These are phyloP conservation scores for Crithidia fasciculata DNA, from an alignment of 208 protist species.

Conservation along the genomic window DNA sequence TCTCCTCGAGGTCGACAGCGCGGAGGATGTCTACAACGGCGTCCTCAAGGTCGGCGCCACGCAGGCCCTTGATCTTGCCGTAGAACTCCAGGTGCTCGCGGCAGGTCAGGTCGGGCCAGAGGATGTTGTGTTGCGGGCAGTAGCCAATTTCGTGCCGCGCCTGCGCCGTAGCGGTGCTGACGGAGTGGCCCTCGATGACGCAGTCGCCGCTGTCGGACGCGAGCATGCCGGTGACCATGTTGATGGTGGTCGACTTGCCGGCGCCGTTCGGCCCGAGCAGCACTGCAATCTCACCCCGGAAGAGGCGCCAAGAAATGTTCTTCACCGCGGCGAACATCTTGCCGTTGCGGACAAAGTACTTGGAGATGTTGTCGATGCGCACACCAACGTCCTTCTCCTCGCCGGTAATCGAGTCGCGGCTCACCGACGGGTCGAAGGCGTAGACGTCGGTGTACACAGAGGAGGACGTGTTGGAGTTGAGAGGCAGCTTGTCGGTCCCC, in stretches of 20 bases:
- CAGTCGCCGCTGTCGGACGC: slow-evolving; percentile 67
- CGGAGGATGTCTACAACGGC: slow-evolving; percentile 42
- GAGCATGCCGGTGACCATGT: slow-evolving; percentile 87
- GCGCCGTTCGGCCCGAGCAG: slow-evolving; percentile 82
- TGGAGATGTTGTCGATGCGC: slow-evolving; percentile 31
- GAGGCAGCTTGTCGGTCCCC: neutral
- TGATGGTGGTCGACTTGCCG: slow-evolving; percentile 81
- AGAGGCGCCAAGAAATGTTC: slow-evolving; percentile 62
- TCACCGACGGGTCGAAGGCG: slow-evolving; percentile 25
- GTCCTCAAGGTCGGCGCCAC: slow-evolving; percentile 45
- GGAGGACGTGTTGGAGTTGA: slow-evolving; percentile 2
- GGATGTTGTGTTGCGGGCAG: slow-evolving; percentile 96
- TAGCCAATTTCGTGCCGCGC: slow-evolving; percentile 88
- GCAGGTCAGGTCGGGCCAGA: slow-evolving; percentile 92
- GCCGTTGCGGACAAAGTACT: slow-evolving; percentile 44
- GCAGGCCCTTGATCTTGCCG: slow-evolving; percentile 91
- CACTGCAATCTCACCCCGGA: slow-evolving; percentile 63
- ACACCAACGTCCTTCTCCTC: slow-evolving; percentile 50
- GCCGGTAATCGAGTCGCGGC: slow-evolving; percentile 17
- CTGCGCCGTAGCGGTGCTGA: slow-evolving; percentile 45
- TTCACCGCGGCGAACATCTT: slow-evolving; percentile 69
- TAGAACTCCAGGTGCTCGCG: slow-evolving; percentile 93
- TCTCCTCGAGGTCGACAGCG: slow-evolving; percentile 62
- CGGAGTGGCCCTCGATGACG: slow-evolving; percentile 63
- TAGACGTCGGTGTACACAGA: neutral